phyloP scores from a whole-genome alignment of 495 filamentous ascomycete genomes.

The Penicillium argentinense region DNA sequence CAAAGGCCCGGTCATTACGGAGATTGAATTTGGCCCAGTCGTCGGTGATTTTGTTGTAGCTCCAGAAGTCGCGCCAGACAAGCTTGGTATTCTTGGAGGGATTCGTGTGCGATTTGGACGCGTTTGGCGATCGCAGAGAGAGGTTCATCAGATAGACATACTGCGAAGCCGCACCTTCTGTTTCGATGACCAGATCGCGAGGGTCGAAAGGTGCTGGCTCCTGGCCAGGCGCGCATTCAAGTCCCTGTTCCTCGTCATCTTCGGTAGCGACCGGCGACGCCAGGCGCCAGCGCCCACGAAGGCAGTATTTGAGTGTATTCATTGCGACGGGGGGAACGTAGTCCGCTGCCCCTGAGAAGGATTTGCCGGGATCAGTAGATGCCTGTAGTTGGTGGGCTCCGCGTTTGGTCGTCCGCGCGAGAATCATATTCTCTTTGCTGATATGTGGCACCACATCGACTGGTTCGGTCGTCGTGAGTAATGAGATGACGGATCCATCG shows the following conservation, averaged over 20 bases:
- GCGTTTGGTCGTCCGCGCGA: slow-evolving; percentile 26
- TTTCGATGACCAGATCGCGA: slow-evolving; percentile 72
- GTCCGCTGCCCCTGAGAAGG: slow-evolving; percentile 32
- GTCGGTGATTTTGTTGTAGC: slow-evolving; percentile 83
- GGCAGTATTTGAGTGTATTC: slow-evolving; percentile 55
- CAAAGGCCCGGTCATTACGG: slow-evolving; percentile 81
- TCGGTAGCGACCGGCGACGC: slow-evolving; percentile 35
- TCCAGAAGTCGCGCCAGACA: slow-evolving; percentile 87
- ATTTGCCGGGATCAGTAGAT: slow-evolving; percentile 42
- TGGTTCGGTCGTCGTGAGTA: slow-evolving; percentile 79
- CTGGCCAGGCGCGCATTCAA: slow-evolving; percentile 5
- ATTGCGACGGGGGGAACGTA: slow-evolving; percentile 40
- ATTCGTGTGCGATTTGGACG: slow-evolving; percentile 42
- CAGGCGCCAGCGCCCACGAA: slow-evolving; percentile 62
- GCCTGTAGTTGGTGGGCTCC: slow-evolving; percentile 33
- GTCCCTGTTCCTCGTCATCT: slow-evolving; percentile 1
- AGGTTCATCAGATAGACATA: slow-evolving; percentile 83
- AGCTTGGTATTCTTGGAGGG: slow-evolving; percentile 74
- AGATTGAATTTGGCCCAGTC: slow-evolving; percentile 86
- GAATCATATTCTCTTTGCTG: slow-evolving; percentile 50
- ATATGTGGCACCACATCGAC: slow-evolving; percentile 78
- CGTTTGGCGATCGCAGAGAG: slow-evolving; percentile 57
- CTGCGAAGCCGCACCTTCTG: slow-evolving; percentile 72
- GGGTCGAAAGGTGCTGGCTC: slow-evolving; percentile 22
- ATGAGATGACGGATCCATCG: slow-evolving; percentile 75